These are phyloP conservation scores for Botryosphaeria dothidea DNA, from an alignment of 2,329 filamentous ascomycete species.

Conservation along the genomic window DNA sequence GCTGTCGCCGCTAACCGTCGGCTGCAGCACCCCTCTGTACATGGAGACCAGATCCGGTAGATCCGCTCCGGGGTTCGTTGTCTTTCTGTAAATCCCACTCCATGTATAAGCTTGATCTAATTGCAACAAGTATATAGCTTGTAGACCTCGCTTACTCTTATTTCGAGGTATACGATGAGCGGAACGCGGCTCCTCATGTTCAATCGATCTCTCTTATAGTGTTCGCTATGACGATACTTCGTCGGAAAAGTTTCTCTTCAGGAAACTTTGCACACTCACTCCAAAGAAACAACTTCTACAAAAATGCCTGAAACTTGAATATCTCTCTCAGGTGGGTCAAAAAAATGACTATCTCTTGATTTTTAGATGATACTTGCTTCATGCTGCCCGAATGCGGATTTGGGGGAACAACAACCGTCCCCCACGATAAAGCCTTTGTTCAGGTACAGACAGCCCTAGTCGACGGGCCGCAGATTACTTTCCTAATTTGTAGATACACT, in stretches of 20 bases:
- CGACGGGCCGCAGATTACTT: too few relatives aligned
- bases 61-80: neutral
- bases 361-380: too few relatives aligned
- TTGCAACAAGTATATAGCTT: neutral
- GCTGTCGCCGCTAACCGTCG: too few relatives aligned
- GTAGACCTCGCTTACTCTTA: neutral
- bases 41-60: neutral
- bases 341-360: too few relatives aligned
- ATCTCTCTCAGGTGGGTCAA: too few relatives aligned
- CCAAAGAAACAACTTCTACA: neutral
- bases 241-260: neutral
- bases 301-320: too few relatives aligned
- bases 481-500: neutral
- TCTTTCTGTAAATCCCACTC: neutral
- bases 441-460: too few relatives aligned
- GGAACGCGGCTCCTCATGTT: neutral
- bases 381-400: too few relatives aligned
- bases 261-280: neutral
- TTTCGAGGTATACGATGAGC: neutral
- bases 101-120: neutral
- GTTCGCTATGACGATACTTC: neutral
- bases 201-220: neutral
- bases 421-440: too few relatives aligned
- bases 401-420: too few relatives aligned
- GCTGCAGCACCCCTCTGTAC: too few relatives aligned